Percentiles rank a stretch among this genome's conserved stretches.
Conservation (phyloP, 1,284 basidiomycete species). For the Tremellales sp. region DNA sequence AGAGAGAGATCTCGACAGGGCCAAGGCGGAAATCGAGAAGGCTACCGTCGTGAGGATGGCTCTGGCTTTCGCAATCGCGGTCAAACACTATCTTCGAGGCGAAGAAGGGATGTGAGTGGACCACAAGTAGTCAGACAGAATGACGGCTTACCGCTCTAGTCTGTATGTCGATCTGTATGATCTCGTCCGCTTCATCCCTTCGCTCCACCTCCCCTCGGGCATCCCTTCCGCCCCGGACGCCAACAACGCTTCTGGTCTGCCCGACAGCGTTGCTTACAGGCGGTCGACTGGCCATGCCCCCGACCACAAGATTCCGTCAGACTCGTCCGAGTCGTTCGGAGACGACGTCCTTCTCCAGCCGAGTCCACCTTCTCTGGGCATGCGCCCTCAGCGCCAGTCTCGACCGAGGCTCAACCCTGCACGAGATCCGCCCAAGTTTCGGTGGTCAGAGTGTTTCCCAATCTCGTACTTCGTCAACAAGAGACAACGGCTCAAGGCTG, state of each 20-base stretch:
- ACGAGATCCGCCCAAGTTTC: constrained; percentile 59
- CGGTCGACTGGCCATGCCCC: constrained; percentile 2
- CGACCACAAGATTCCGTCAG: neutral
- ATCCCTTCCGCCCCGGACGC: constrained; percentile 25
- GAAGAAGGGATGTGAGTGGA: constrained; percentile 58
- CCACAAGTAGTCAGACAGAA: neutral
- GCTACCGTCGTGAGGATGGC: constrained; percentile 68
- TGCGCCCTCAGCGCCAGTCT: too few relatives aligned
- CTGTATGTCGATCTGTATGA: constrained; percentile 44
- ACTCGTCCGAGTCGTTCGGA: constrained; percentile 1
- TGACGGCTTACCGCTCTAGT: constrained; percentile 13
- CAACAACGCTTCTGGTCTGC: constrained; percentile 21
- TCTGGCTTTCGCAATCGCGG: constrained; percentile 54
- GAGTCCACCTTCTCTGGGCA: neutral
- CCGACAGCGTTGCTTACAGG: constrained; percentile 8
- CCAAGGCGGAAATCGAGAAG: constrained; percentile 62
- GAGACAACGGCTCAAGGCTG: constrained; percentile 14
- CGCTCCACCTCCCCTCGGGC: constrained; percentile 32
- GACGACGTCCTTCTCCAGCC: constrained; percentile 2
- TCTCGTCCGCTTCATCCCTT: constrained; percentile 41
- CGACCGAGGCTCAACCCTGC: constrained; percentile 49
- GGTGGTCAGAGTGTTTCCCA: constrained; percentile 64
- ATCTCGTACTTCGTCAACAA: constrained; percentile 58
- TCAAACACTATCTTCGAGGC: constrained; percentile 55
- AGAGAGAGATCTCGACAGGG: constrained; percentile 49